Evolutionary conservation across 148 eudicot genomes (phyloP), one percentile per base, ranked within the genome.

Genomic region (Dianthus caryophyllus): DNA sequence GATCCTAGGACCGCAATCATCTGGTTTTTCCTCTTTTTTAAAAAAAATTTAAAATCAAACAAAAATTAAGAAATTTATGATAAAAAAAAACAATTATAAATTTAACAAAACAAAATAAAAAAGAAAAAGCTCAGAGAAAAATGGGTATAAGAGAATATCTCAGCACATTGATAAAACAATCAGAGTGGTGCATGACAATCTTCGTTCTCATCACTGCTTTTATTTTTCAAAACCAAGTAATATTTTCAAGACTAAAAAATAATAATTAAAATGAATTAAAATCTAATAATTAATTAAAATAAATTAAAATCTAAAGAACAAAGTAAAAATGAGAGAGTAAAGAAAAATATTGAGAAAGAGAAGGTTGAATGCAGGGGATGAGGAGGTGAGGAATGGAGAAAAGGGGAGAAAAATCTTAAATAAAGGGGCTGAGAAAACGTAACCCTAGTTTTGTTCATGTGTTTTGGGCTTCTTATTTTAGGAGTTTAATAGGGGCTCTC

Each of bases 1-100:
- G 47, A 61, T 60, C 73, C 29, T 46, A 41, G 44, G 73, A 70
- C n/a, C 69, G 46, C 66, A 66, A 70, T 70, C 73, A 70, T 70
- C 38, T 70, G 73, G 20, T 62, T 31, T 10, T 41, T 44, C 17
- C 15, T 9, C 16, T 47, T 29, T 33, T 3, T 33, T 33, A 33
- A 33, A 33, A 33, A 3, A 33, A 33, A 33, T 7, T 33, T 33
- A 3, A 2, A 33, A 2, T 7, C 4, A 2, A 33, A 33, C 3
- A 33, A 33, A 2, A 33, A 33, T 2, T 16, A 25, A 36, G 5
- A 51, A 66, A 26, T 7, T 16, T 12, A 62, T 2, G 2, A 0
- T 0, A 25, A 64, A 47, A 24, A 33, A 3, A 33, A 33, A 33
- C 8, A 33, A 33, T 2, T n/a, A 33, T 33, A 33, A 33, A 33